Evolutionary conservation across 345 rosid genomes (phyloP).

Genomic region (Melastoma malabathricum): DNA sequence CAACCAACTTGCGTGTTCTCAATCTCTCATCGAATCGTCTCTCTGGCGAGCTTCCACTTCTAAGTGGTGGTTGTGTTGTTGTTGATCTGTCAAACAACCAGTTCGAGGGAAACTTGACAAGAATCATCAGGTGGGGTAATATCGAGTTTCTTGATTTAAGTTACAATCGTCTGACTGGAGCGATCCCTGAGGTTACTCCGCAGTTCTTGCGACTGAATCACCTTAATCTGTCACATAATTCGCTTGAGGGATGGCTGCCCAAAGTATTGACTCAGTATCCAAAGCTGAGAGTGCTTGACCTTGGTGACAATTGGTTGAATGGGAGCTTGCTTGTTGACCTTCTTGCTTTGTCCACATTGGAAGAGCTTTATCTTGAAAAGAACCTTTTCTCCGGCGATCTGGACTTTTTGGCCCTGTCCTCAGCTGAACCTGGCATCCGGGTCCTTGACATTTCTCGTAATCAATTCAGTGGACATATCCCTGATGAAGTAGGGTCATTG

Average conservation of each 20-base stretch:
- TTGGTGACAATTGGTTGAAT: constrained; percentile 57
- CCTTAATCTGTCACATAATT: constrained; percentile 78
- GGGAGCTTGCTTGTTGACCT: constrained; percentile 53
- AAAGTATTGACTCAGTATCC: constrained; percentile 51
- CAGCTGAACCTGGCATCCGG: constrained; percentile 35
- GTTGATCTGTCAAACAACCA: constrained; percentile 87
- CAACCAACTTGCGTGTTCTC: constrained; percentile 56
- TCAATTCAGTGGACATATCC: constrained; percentile 54
- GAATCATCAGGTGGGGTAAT: constrained; percentile 68
- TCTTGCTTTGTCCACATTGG: constrained; percentile 52
- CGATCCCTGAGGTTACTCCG: constrained; percentile 58
- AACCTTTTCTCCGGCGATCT: constrained; percentile 55
- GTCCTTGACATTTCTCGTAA: constrained; percentile 81
- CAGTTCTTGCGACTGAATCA: constrained; percentile 79
- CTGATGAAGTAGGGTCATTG: constrained; percentile 52
- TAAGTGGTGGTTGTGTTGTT: constrained; percentile 64
- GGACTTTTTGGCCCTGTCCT: constrained; percentile 29
- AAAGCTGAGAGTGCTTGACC: constrained; percentile 75
- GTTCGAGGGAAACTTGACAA: constrained; percentile 65
- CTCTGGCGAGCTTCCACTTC: constrained; percentile 71
- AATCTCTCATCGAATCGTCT: constrained; percentile 75
- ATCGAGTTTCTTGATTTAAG: constrained; percentile 87
- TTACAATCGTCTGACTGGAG: constrained; percentile 55
- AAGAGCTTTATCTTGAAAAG: constrained; percentile 56
- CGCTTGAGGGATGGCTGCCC: constrained; percentile 55